A percentile compares a stretch with the other conserved stretches of the same genome.
These are phyloP conservation scores for Colletotrichum lindemuthianum DNA, from an alignment of 2,329 filamentous ascomycete genomes.

Conservation along the genomic window DNA sequence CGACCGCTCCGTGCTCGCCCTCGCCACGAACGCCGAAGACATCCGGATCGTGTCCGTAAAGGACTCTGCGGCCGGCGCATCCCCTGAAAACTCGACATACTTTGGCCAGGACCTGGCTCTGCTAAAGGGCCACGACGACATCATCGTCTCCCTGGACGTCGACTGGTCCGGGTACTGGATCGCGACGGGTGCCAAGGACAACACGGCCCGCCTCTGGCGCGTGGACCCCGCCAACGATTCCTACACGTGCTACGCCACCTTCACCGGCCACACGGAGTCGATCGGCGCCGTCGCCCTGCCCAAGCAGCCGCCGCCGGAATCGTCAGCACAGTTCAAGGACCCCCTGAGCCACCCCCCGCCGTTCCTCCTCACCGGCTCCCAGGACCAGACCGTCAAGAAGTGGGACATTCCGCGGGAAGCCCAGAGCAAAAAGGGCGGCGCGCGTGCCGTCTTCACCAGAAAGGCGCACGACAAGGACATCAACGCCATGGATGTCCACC, in stretches of 20 bases:
- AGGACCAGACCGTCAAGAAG: slow-evolving; percentile 94
- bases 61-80: slow-evolving; percentile 47
- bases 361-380: slow-evolving; percentile 90
- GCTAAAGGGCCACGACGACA: slow-evolving; percentile 91
- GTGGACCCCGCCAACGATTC: slow-evolving; percentile 80
- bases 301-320: slow-evolving; percentile 71
- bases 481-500: slow-evolving; percentile 88
- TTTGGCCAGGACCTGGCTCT: slow-evolving; percentile 91
- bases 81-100: slow-evolving; percentile 58
- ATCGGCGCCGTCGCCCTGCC: slow-evolving; percentile 90
- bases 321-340: slow-evolving; percentile 75
- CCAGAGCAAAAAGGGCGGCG: slow-evolving; percentile 60
- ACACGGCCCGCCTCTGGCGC: slow-evolving; percentile 90
- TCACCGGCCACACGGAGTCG: slow-evolving; percentile 94
- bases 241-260: slow-evolving; percentile 82
- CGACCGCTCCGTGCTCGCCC: slow-evolving; percentile 82
- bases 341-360: slow-evolving; percentile 83
- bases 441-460: slow-evolving; percentile 82
- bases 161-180: slow-evolving; percentile 99
- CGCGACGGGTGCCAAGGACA: slow-evolving; percentile 95
- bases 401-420: slow-evolving; percentile 80
- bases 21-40: slow-evolving; percentile 96
- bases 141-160: slow-evolving; percentile 92
- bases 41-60: slow-evolving; percentile 84
- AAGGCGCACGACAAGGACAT: slow-evolving; percentile 99